Evolutionary conservation across 306 rosid genomes (phyloP), one percentile per base, ranked within the genome.

Genomic region (Lablab purpureus): DNA sequence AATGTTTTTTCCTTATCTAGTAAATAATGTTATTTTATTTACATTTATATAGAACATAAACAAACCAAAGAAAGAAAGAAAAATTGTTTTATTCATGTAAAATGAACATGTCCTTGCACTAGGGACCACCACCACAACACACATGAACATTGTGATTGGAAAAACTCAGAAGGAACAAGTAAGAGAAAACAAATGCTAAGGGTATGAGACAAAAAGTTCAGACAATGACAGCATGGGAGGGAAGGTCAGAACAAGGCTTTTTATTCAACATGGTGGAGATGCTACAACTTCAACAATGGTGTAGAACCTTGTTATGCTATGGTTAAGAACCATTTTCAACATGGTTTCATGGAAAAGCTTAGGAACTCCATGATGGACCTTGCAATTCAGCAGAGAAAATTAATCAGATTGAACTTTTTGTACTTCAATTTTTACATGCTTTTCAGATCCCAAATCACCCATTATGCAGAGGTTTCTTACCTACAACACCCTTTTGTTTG

Each of bases 71-170:
- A 30, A 30, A 62, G 6, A 7, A 30, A 30, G 0, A 27, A 30
- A 62, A 22, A 1, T 14, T 30, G 43, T n/a, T 25, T 17, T 32
- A 32, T 17, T 63, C 25, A 8, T 32, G 15, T 32, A 46, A 63
- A 32, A 17, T 15, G 46, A 32, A 63, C 46, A n/a, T 63, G 41
- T 28, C 11, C 67, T 28, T 27, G 41, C 12, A 28, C 67, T 27
- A 28, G 67, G 68, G 68, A 63, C 68, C 68, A 32, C 69, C 14
- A 32, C 14, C 25, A 3, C 14, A 7, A 23, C 43, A 34, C 22
- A n/a, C n/a, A n/a, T n/a, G n/a, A n/a, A n/a, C n/a, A 63, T 17
- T 63, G 25, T 63, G 69, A 62, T 63, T 15, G 69, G 43, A 30
- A 14, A 27, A 59, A 59, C 60, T 54, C 8, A 54, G 25, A 58